Evolutionary conservation across 371 early-diverging fungal genomes (phyloP), one percentile per base, ranked within the genome.

Genomic region (Apophysomyces ossiformis): DNA sequence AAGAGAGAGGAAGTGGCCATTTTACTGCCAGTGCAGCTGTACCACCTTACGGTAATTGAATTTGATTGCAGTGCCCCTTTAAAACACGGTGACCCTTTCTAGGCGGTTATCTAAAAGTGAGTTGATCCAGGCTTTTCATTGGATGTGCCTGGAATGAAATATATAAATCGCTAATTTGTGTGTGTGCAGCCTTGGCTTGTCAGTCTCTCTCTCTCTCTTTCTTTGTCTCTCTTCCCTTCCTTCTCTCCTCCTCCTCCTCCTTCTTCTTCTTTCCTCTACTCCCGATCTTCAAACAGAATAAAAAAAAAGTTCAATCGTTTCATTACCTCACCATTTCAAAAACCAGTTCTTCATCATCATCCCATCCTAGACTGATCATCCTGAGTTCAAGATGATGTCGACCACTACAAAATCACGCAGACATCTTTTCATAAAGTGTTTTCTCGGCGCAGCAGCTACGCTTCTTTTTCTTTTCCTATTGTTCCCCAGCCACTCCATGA

Each of bases 361-460:
- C 32, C 32, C 32, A 26, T 2, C 32, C 32, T 26, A 26, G 2
- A 26, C 32, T 26, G 32, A 26, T 26, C 32, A 26, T 26, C 32
- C 32, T 26, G 32, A 26, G 32, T 26, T 2, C 32, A 50, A 50
- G 54, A 78, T 69, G 63, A 63, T 58, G 18, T 37, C 68, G 7
- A 50, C 61, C 46, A 58, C 37, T 57, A 57, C 65, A 50, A 64
- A 78, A 65, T 57, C 74, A 61, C 68, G 74, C 54, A 65, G 66
- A 67, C 57, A 57, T 44, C 36, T 67, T 12, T 16, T 63, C 58
- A 54, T 65, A 63, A 66, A 69, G 37, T 58, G 68, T 35, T 36
- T 47, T 36, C 21, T 64, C 58, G 41, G 56, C 41, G 50, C 56
- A 36, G 15, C 61, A 56, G 36, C 46, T 58, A 37, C 63, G 66